These are phyloP conservation scores for Lactifluus hygrophoroides DNA, from an alignment of 768 basidiomycete genomes.

Conservation along the genomic window DNA sequence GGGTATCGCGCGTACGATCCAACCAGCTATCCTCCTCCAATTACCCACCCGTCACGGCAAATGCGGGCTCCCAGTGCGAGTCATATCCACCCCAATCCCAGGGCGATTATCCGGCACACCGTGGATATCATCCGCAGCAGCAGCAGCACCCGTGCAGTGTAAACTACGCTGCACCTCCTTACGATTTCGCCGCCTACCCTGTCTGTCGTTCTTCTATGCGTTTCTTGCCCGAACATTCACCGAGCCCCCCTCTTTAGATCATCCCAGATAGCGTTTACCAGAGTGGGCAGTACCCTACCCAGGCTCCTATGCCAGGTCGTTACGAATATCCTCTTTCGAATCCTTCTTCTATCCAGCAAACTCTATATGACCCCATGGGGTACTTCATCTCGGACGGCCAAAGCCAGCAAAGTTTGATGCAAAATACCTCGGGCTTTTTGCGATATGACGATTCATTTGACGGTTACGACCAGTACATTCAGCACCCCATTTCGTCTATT, in stretches of 20 bases:
- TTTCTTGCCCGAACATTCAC: not conserved
- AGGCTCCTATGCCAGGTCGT: not conserved
- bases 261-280: not conserved
- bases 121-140: not conserved
- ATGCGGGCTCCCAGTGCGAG: not conserved
- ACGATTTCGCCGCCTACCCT: conserved; percentile 16
- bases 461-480: not conserved
- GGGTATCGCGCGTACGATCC: not conserved
- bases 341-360: not conserved
- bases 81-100: not conserved
- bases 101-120: not conserved
- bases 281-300: not conserved
- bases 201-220: not conserved
- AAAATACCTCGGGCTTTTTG: not conserved
- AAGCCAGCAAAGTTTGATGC: not conserved
- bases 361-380: not conserved
- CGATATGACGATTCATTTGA: not conserved
- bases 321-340: conserved; percentile 6
- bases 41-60: not conserved
- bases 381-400: not conserved
- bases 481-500: not conserved
- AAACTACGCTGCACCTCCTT: conserved; percentile 12
- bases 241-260: not conserved
- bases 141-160: not conserved
- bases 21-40: not conserved